Evolutionary conservation across 2,329 filamentous ascomycete species (phyloP).

Genomic region (Exophiala sp.): DNA sequence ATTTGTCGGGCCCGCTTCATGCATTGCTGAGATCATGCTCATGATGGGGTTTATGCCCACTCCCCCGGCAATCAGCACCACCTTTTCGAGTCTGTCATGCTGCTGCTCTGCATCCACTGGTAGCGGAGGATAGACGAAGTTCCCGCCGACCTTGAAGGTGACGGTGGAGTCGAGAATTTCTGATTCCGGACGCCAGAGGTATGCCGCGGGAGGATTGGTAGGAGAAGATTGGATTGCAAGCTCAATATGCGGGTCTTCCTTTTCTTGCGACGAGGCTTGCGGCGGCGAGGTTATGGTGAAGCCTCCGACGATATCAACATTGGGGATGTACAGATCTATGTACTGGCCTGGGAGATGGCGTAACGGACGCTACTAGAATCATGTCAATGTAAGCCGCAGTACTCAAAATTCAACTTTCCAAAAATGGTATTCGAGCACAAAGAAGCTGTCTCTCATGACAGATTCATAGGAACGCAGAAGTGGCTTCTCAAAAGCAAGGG

Average conservation of each 20-base stretch:
- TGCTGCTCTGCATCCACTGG: slow-evolving; percentile 36
- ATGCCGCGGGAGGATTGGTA: slow-evolving; percentile 65
- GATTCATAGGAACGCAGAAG: too few relatives aligned
- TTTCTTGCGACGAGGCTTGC: slow-evolving; percentile 38
- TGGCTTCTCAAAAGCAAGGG: too few relatives aligned
- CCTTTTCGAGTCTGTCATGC: slow-evolving; percentile 44
- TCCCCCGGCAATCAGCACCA: slow-evolving; percentile 73
- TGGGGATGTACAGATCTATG: slow-evolving; percentile 75
- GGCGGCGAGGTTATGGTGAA: slow-evolving; percentile 79
- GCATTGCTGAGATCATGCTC: slow-evolving; percentile 29
- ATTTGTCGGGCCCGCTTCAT: slow-evolving; percentile 14
- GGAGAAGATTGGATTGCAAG: slow-evolving; percentile 70
- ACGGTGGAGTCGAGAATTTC: slow-evolving; percentile 55
- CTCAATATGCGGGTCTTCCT: slow-evolving; percentile 56
- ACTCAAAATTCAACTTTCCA: background rate
- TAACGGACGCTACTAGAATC: slow-evolving; percentile 30
- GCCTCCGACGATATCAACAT: slow-evolving; percentile 64
- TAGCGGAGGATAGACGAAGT: slow-evolving; percentile 70
- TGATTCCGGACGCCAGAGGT: slow-evolving; percentile 59
- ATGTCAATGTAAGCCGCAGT: slow-evolving; percentile 13
- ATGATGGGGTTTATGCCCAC: slow-evolving; percentile 63
- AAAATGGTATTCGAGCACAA: too few relatives aligned
- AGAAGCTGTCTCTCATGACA: too few relatives aligned
- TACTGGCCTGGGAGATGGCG: slow-evolving; percentile 80
- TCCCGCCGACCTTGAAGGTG: slow-evolving; percentile 67